Conservation (phyloP, 305 asterid genomes). For the Caryopteris hybrid region DNA sequence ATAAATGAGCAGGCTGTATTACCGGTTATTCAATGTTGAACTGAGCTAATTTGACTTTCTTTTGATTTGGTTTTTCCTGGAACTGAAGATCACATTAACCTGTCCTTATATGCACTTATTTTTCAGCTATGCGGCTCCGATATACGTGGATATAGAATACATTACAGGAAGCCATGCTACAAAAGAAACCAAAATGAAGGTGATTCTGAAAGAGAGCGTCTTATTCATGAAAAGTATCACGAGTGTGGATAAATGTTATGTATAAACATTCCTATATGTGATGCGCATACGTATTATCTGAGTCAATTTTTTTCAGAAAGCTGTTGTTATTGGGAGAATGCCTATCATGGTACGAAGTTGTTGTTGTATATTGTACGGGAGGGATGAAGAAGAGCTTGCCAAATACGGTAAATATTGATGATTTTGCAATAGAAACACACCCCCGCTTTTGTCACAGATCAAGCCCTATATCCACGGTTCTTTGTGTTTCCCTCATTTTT, state of each 20-base stretch:
- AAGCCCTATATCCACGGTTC: not conserved
- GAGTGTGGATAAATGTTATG: conserved; percentile 6
- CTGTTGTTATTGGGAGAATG: conserved; percentile 70
- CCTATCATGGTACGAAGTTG: conserved; percentile 93
- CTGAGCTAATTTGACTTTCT: not conserved
- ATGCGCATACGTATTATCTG: not conserved
- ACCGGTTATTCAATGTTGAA: not conserved
- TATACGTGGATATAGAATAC: conserved; percentile 52
- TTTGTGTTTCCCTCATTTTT: not conserved
- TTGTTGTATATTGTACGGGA: conserved; percentile 65
- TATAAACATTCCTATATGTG: not conserved
- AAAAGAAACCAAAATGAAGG: conserved; percentile 34
- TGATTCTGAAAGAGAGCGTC: conserved; percentile 22
- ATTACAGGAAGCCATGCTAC: conserved; percentile 35
- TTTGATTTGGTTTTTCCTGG: conserved; percentile 6
- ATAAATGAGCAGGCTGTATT: not conserved
- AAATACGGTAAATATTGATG: conserved; percentile 48
- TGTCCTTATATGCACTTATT: conserved; percentile 14
- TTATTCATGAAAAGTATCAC: not conserved
- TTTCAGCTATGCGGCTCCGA: conserved; percentile 86
- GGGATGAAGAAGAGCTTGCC: conserved; percentile 91
- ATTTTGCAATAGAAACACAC: conserved; percentile 10
- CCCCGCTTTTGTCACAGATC: not conserved
- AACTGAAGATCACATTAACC: too few relatives aligned
- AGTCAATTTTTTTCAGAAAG: conserved; percentile 32